Base-by-base conservation (phyloP, 2,329 filamentous ascomycete genomes). In the Metarhizium robertsii region DNA sequence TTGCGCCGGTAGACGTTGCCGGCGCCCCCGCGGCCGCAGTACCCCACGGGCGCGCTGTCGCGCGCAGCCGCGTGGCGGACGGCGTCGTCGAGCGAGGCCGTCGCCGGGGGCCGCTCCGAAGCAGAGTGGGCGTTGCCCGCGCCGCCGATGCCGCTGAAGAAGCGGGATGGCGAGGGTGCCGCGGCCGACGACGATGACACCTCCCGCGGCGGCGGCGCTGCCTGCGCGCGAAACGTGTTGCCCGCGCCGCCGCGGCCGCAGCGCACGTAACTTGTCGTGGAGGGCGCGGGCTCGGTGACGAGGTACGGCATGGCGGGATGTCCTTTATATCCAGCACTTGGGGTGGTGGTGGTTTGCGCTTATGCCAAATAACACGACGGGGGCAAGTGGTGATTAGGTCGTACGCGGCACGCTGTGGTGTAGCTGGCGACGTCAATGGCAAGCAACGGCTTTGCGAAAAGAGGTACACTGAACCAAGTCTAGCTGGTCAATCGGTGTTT, bases 81-180 rank as follows among this genome's bases (percentile, higher is more conserved):
- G 53, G 73, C 71, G 55, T 82, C 68, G 55, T 79, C 77, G 55
- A 79, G 75, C 53, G 79, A 72, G 64, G 76, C 75, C 4, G 25
- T 36, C 64, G 82, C 68, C 30, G 51, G 57, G 57, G 79, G 68
- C 14, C 62, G 65, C 58, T 69, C 72, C n/a, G 72, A 66, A 30
- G 73, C 66, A 38, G 71, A 72, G 71, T 81, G 81, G 62, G 60
- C 64, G 72, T 87, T 88, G 64, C 85, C 85, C 4, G 83, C 84
- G 56, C 85, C 84, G 61, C 85, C 85, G 57, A 85, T 82, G 62
- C 85, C 84, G 13, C 79, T 79, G 72, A 83, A 79, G 76, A 85
- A 86, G 71, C 78, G 76, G 58, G 74, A 71, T 53, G 61, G 70
- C 72, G 75, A 65, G 3, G 25, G 25, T 25, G 25, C 25, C 25